Base-by-base conservation (phyloP, 768 basidiomycete species). In the Amanita rubescens region DNA sequence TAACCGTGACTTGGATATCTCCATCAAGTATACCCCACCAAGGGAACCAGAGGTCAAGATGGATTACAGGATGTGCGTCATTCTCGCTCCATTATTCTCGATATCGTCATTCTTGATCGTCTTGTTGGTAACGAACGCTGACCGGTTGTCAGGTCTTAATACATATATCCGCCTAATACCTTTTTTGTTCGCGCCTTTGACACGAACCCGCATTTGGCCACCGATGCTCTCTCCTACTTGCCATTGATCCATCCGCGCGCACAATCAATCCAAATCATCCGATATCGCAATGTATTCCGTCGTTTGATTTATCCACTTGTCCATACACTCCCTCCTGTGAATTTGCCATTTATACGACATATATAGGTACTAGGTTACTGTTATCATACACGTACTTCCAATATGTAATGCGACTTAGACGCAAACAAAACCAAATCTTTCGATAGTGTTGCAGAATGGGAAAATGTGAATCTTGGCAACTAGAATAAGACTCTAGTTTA, bases 1-100 rank as follows among this genome's bases (percentile, higher is more conserved):
- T 73, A 90, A 90, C 67, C 87, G 96, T 43, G 96, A 99, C 65
- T 77, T 99, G 42, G 96, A 98, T 67, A 98, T 99, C 67, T 68
- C 68, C 20, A 79, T 98, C 61, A 71, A 79, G 51, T 96, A 94
- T 73, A 73, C 81, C 44, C 27, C 43, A 15, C 52, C 52, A 5
- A 20, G 45, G 7, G 43, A 43, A 5, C 25, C 27, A 3, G 35
- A 4, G 15, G 37, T 32, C 51, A 69, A 60, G 30, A 73, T 90
- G 59, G 73, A 85, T 5, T 93, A 90, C 69, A 91, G 90, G 74
- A 93, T 93, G 90, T 93, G 77, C 81, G 90, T 85, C 58, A 55
- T 64, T 58, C 62, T 63, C 58, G 63, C 68, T 67, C 62, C 57
- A 59, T 59, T 65, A 30, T 62, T 55, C 19, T 44, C 49, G 35